Evolutionary conservation across 2,329 filamentous ascomycete species (phyloP).

Genomic region (Rhinocladiella mackenziei): DNA sequence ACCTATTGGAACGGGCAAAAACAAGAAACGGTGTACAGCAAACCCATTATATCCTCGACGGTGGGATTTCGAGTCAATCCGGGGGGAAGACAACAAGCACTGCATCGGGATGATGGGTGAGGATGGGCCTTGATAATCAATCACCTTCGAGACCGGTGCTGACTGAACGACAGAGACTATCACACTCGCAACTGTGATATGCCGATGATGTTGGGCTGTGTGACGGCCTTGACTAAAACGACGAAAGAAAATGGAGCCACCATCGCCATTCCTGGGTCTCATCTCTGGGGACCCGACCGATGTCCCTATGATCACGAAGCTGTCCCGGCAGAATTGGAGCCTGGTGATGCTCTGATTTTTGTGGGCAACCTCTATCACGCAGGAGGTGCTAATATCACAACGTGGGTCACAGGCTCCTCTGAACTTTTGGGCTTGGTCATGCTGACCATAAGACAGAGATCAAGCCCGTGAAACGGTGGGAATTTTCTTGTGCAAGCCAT

Average conservation of each 20-base stretch:
- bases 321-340: slow-evolving; percentile 33
- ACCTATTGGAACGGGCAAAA: slow-evolving; percentile 35
- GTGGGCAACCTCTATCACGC: slow-evolving; percentile 36
- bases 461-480: slow-evolving; percentile 24
- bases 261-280: slow-evolving; percentile 31
- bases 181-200: slow-evolving; percentile 26
- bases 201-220: background rate
- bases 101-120: slow-evolving; percentile 33
- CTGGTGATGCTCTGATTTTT: slow-evolving; percentile 39
- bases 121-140: slow-evolving; percentile 28
- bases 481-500: slow-evolving; percentile 23
- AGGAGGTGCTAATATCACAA: slow-evolving; percentile 31
- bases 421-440: background rate
- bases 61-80: slow-evolving; percentile 33
- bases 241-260: slow-evolving; percentile 33
- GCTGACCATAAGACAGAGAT: slow-evolving; percentile 15
- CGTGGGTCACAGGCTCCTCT: background rate
- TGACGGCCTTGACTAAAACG: slow-evolving; percentile 3
- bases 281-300: slow-evolving; percentile 27
- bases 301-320: slow-evolving; percentile 17
- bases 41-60: slow-evolving; percentile 33
- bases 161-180: slow-evolving; percentile 12
- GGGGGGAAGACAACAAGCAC: slow-evolving; percentile 27
- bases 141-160: slow-evolving; percentile 36
- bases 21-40: slow-evolving; percentile 20